Evolutionary conservation across 257 asterid species (phyloP).

Genomic region (Solanum okadae): DNA sequence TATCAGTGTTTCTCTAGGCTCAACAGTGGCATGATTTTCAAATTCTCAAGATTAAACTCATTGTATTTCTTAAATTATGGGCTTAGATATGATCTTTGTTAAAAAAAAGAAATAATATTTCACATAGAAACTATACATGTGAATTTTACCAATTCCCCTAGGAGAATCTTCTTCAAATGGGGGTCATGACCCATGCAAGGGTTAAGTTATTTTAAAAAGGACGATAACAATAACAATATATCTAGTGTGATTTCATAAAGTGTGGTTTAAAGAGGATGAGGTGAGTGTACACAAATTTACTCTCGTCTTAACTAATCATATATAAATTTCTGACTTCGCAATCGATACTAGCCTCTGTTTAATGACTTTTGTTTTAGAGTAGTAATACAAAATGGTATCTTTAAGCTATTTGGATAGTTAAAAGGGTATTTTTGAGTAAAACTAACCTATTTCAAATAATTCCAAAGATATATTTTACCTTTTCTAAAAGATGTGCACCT

Average conservation of each 20-base stretch:
- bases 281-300: neutral
- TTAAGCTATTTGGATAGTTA: neutral
- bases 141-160: neutral
- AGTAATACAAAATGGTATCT: neutral
- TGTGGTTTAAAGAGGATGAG: neutral
- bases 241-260: neutral
- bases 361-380: neutral
- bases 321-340: neutral
- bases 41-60: neutral
- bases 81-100: neutral
- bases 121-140: neutral
- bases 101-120: neutral
- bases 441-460: neutral
- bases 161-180: neutral
- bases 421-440: neutral
- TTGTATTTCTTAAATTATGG: neutral
- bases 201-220: neutral
- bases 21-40: neutral
- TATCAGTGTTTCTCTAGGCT: neutral
- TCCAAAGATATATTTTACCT: neutral
- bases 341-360: neutral
- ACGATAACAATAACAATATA: neutral
- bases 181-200: neutral
- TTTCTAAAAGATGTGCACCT: neutral
- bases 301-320: too few relatives aligned